Evolutionary conservation across 1,284 basidiomycete genomes (phyloP).

Genomic region (Cryptococcus sp.): DNA sequence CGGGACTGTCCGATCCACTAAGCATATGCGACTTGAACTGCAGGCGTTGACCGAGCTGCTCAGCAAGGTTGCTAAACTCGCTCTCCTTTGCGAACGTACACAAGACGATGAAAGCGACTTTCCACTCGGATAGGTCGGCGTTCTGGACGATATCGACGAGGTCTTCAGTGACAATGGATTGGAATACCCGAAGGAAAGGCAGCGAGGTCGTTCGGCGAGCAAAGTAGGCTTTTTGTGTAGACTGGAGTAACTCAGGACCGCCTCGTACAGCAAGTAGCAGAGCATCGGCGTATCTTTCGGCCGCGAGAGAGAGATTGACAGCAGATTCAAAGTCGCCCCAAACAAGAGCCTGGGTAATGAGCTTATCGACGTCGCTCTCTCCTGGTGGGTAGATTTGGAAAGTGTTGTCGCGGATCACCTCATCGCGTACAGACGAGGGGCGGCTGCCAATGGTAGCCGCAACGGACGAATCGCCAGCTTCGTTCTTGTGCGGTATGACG

Average conservation of each 20-base stretch:
- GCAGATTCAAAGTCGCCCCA: slow-evolving; percentile 93
- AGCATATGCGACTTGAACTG: slow-evolving; percentile 75
- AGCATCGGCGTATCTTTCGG: slow-evolving; percentile 90
- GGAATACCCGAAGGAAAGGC: slow-evolving; percentile 92
- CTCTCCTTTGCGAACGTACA: slow-evolving; percentile 89
- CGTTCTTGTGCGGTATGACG: slow-evolving; percentile 75
- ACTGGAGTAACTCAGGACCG: slow-evolving; percentile 81
- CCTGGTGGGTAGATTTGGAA: slow-evolving; percentile 91
- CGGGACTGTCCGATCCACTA: slow-evolving; percentile 57
- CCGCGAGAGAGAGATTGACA: slow-evolving; percentile 85
- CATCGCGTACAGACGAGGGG: slow-evolving; percentile 78
- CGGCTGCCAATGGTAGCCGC: slow-evolving; percentile 73
- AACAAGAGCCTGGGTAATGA: slow-evolving; percentile 90
- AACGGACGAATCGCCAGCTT: slow-evolving; percentile 78
- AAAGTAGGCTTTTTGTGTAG: slow-evolving; percentile 93
- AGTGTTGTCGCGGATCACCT: slow-evolving; percentile 63
- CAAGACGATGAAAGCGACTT: slow-evolving; percentile 93
- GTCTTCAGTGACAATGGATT: slow-evolving; percentile 91
- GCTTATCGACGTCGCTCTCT: slow-evolving; percentile 81
- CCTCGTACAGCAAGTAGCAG: slow-evolving; percentile 90
- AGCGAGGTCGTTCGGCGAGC: slow-evolving; percentile 71
- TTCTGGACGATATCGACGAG: slow-evolving; percentile 92
- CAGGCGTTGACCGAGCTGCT: slow-evolving; percentile 87
- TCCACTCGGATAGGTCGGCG: slow-evolving; percentile 92
- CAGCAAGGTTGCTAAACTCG: slow-evolving; percentile 82